Percentiles rank a stretch among this genome's conserved stretches.
Evolutionary conservation across 2,329 filamentous ascomycete genomes (phyloP).

Genomic region (Talaromyces pinophilus): DNA sequence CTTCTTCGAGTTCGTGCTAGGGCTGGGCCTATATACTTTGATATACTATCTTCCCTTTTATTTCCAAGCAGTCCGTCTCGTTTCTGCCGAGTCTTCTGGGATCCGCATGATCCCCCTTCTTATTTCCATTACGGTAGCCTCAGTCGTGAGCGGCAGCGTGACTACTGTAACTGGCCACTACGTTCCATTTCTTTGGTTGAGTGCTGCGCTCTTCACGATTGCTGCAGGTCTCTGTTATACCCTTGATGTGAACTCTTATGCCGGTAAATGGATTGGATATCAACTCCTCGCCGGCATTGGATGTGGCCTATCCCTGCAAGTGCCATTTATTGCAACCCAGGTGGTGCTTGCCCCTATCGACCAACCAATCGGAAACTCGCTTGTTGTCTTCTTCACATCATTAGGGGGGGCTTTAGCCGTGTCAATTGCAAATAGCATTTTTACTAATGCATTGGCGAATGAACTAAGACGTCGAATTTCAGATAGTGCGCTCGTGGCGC

Average conservation of each 20-base stretch:
- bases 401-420: background rate
- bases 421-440: background rate
- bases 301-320: slow-evolving; percentile 38
- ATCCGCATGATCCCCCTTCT: slow-evolving; percentile 44
- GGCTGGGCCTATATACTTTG: slow-evolving; percentile 47
- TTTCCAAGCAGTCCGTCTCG: slow-evolving; percentile 44
- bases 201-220: slow-evolving; percentile 35
- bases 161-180: slow-evolving; percentile 42
- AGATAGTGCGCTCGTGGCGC: background rate
- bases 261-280: slow-evolving; percentile 43
- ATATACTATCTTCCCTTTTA: slow-evolving; percentile 53
- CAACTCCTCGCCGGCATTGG: slow-evolving; percentile 41
- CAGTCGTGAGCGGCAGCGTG: slow-evolving; percentile 32
- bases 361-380: background rate
- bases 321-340: background rate
- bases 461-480: background rate
- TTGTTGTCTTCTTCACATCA: background rate
- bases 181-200: slow-evolving; percentile 40
- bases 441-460: background rate
- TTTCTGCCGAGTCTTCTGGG: slow-evolving; percentile 37
- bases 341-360: background rate
- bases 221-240: slow-evolving; percentile 41
- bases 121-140: slow-evolving; percentile 33
- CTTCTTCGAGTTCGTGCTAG: slow-evolving; percentile 44
- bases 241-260: slow-evolving; percentile 33